Evolutionary conservation across 768 basidiomycete species (phyloP), one percentile per base, ranked within the genome.

Genomic region (Trametes villosa): DNA sequence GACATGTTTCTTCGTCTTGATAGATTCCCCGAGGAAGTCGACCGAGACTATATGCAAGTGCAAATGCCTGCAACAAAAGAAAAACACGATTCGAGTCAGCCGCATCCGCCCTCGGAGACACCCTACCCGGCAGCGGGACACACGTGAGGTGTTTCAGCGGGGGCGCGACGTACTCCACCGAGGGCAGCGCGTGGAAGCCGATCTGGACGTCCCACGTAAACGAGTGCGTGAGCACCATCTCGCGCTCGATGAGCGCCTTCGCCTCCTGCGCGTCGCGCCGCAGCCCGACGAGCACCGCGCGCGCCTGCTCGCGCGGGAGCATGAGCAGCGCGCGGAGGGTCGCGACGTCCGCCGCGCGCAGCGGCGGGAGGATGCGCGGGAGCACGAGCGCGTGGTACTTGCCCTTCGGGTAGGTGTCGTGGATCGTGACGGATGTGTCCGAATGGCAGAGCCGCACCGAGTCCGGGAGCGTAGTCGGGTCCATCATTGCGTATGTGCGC

Each of bases 1-100:
- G 75, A 93, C 91, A 65, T 97, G 95, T 69, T 89, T 91, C 78
- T 96, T 97, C 56, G 79, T 83, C 76, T 95, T 96, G 78, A 96
- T 74, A 52, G 75, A 76, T 9, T 84, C 80, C 0, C 88, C 88
- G 54, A 80, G 79, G 34, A 94, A 71, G 70, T 97, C 95, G 5
- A 84, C 80, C 4, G 94, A 94, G 38, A 97, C 75, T 53, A 97
- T 85, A 70, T 97, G 95, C 12, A 96, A 73, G 69, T 97, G 92
- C 3, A 94, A 60, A 71, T 94, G 92, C 60, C 91, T 92, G 60
- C 6, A 24, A 3, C 42, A 20, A 36, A 45, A 22, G 31, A 34
- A 40, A 20, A 44, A 29, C 26, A 3, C 29, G 50, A 29, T 24
- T 6, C 4, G 41, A n/a, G 33, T 22, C 27, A 5, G 22, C 33